These are phyloP conservation scores for Cruciata laevipes DNA, from an alignment of 257 asterid species.

Conservation along the genomic window DNA sequence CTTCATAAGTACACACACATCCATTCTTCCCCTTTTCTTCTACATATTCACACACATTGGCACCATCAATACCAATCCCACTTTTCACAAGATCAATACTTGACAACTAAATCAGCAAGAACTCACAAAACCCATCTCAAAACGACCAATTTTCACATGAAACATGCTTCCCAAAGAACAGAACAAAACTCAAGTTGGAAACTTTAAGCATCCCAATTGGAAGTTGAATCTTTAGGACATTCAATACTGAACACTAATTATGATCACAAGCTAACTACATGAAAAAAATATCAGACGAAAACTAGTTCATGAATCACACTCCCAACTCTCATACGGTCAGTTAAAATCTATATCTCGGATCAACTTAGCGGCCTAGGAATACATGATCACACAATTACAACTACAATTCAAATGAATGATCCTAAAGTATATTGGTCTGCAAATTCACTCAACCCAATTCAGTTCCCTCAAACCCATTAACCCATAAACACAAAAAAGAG, in stretches of 20 bases:
- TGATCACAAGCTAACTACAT: too few species aligned
- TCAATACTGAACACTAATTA: too few species aligned
- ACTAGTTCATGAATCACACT: too few species aligned
- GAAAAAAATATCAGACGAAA: too few species aligned
- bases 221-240: too few species aligned
- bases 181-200: neutral
- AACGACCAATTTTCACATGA: too few species aligned
- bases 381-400: neutral
- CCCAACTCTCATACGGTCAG: too few species aligned
- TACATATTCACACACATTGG: neutral
- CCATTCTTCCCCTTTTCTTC: conserved; percentile 9
- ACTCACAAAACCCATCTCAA: conserved; percentile 5
- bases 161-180: too few species aligned
- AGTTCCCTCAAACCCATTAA: neutral
- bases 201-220: neutral
- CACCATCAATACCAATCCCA: neutral
- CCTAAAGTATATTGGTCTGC: conserved; percentile 58
- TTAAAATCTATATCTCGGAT: too few species aligned
- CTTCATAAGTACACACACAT: conserved; percentile 36
- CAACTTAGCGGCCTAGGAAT: too few species aligned
- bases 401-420: neutral
- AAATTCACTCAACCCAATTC: conserved; percentile 13
- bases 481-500: neutral
- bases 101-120: neutral
- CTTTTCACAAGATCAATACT: neutral